These are phyloP conservation scores for Oidiodendron maius DNA, from an alignment of 495 filamentous ascomycete species.

Conservation along the genomic window DNA sequence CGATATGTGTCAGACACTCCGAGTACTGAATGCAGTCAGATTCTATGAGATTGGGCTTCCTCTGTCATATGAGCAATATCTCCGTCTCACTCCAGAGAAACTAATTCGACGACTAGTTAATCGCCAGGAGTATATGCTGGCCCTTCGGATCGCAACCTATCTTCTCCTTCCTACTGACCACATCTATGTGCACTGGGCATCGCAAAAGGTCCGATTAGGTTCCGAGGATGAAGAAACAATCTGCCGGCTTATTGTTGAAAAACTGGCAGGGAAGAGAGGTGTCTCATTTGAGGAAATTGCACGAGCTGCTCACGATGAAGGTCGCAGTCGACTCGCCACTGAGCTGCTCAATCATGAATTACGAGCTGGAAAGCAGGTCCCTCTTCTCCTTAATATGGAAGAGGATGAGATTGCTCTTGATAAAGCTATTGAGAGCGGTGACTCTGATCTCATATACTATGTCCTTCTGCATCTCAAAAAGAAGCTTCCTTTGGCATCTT, in stretches of 20 bases:
- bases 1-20: conserved; percentile 91
- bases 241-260: conserved; percentile 79
- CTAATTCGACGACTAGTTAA: conserved; percentile 81
- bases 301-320: conserved; percentile 92
- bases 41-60: conserved; percentile 89
- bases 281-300: conserved; percentile 95
- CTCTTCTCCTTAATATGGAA: conserved; percentile 89
- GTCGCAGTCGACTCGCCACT: conserved; percentile 77
- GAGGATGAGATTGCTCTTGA: conserved; percentile 94
- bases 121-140: conserved; percentile 85
- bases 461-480: conserved; percentile 86
- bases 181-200: conserved; percentile 96
- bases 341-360: conserved; percentile 90
- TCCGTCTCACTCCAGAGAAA: conserved; percentile 81
- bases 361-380: conserved; percentile 89
- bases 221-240: conserved; percentile 83
- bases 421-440: conserved; percentile 93
- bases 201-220: conserved; percentile 82
- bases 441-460: conserved; percentile 85
- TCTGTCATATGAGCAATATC: conserved; percentile 83
- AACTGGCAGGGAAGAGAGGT: conserved; percentile 77
- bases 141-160: conserved; percentile 83
- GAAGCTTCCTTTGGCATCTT: conserved; percentile 82
- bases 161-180: conserved; percentile 78
- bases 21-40: conserved; percentile 85